phyloP scores from a whole-genome alignment of 2,329 filamentous ascomycete genomes.

The Diatrype stigma region DNA sequence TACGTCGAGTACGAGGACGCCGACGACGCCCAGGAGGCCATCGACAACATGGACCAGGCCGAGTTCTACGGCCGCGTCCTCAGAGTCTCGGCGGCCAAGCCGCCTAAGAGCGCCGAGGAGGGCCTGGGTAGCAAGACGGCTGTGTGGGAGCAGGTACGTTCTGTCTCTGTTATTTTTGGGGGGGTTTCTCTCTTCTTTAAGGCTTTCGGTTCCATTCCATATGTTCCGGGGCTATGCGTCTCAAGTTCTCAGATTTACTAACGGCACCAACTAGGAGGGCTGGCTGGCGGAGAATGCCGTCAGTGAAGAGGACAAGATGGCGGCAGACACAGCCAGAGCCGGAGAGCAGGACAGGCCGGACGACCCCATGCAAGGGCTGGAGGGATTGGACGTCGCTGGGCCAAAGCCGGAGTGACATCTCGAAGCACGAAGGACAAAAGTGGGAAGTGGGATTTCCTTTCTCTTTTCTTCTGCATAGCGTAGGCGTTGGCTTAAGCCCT shows the following conservation, averaged over 20 bases:
- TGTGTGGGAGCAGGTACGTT: conserved; percentile 88
- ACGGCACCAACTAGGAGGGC: conserved; percentile 62
- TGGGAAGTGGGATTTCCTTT: conserved; percentile 13
- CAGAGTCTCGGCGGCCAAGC: conserved; percentile 87
- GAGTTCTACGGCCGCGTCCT: conserved; percentile 91
- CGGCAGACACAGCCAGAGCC: conserved; percentile 48
- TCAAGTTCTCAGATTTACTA: conserved; percentile 20
- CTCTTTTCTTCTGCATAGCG: conserved; percentile 26
- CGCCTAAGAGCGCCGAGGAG: conserved; percentile 82
- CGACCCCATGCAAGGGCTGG: conserved; percentile 94
- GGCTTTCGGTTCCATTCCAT: too few species aligned
- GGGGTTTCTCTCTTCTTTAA: neutral
- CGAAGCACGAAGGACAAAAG: conserved; percentile 16
- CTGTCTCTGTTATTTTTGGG: conserved; percentile 2
- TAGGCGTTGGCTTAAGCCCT: conserved; percentile 18
- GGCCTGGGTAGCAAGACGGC: conserved; percentile 90
- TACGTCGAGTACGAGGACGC: conserved; percentile 91
- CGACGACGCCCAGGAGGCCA: conserved; percentile 86
- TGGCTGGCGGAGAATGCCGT: conserved; percentile 88
- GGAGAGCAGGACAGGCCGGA: conserved; percentile 52
- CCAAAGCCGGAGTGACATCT: conserved; percentile 66
- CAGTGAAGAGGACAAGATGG: conserved; percentile 70
- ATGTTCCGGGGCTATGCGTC: too few species aligned
- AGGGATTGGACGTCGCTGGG: conserved; percentile 89
- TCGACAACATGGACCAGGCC: conserved; percentile 98